These are phyloP conservation scores for Amanita polypyramis DNA, from an alignment of 768 basidiomycete genomes.

Conservation along the genomic window DNA sequence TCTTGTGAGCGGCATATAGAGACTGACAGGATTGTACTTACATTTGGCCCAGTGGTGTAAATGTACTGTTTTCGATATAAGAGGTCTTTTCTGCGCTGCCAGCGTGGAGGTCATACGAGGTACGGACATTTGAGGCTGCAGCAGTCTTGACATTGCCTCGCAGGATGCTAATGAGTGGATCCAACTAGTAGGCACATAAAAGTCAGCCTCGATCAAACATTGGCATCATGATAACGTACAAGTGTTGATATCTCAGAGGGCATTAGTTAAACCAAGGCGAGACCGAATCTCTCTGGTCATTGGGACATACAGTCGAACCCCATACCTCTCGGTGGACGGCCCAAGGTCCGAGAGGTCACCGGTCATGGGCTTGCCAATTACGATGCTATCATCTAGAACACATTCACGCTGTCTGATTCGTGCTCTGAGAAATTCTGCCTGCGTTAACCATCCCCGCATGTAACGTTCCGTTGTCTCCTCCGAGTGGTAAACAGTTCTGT, in stretches of 20 bases:
- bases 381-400: no score
- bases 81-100: neutral
- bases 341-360: no score
- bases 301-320: no score
- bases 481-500: neutral
- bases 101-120: neutral
- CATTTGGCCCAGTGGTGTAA: neutral
- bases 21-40: neutral
- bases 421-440: no score
- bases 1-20: neutral
- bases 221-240: neutral
- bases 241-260: neutral
- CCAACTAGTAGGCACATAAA: neutral
- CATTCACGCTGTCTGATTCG: no score
- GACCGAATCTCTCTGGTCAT: no score
- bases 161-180: neutral
- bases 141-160: neutral
- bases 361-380: no score
- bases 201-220: neutral
- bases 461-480: neutral
- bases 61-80: neutral
- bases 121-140: neutral
- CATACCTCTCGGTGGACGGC: no score
- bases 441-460: conserved; percentile 1
- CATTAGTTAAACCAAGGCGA: no score